Percentiles rank a stretch among this genome's conserved stretches.
These are phyloP conservation scores for Aspergillus bombycis DNA, from an alignment of 2,329 filamentous ascomycete genomes.

Conservation along the genomic window DNA sequence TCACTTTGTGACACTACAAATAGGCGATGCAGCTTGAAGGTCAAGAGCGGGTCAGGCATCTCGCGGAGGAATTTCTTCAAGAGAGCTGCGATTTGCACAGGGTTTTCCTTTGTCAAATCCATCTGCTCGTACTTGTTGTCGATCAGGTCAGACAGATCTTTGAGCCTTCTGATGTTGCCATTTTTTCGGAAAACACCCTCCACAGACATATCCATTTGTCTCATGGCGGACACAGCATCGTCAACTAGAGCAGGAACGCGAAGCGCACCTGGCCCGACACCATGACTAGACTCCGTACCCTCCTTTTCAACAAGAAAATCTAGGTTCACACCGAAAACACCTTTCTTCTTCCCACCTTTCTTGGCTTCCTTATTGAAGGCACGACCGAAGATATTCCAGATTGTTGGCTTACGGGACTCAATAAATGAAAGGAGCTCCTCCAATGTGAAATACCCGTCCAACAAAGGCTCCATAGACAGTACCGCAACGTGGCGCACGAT, in stretches of 20 bases:
- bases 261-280: slow-evolving; percentile 87
- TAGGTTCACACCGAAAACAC: slow-evolving; percentile 86
- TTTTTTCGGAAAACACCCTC: slow-evolving; percentile 99
- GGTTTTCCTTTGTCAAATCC: slow-evolving; percentile 83
- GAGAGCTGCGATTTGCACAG: slow-evolving; percentile 90
- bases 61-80: slow-evolving; percentile 95
- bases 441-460: slow-evolving; percentile 88
- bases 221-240: slow-evolving; percentile 90
- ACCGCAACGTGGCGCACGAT: slow-evolving; percentile 95
- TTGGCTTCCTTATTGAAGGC: slow-evolving; percentile 81
- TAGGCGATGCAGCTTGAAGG: slow-evolving; percentile 88
- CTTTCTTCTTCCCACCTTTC: slow-evolving; percentile 84
- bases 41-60: slow-evolving; percentile 90
- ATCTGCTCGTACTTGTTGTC: slow-evolving; percentile 84
- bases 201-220: slow-evolving; percentile 98
- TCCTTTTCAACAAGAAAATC: slow-evolving; percentile 90
- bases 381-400: slow-evolving; percentile 98
- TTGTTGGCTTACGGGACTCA: slow-evolving; percentile 88
- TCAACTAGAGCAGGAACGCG: slow-evolving; percentile 94
- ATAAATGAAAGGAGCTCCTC: slow-evolving; percentile 92
- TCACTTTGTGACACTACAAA: slow-evolving; percentile 85
- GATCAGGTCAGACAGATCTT: slow-evolving; percentile 81
- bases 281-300: slow-evolving; percentile 95
- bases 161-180: slow-evolving; percentile 93
- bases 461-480: slow-evolving; percentile 87